These are phyloP conservation scores for Aspergillus kassunensis DNA, from an alignment of 495 filamentous ascomycete genomes.

Conservation along the genomic window DNA sequence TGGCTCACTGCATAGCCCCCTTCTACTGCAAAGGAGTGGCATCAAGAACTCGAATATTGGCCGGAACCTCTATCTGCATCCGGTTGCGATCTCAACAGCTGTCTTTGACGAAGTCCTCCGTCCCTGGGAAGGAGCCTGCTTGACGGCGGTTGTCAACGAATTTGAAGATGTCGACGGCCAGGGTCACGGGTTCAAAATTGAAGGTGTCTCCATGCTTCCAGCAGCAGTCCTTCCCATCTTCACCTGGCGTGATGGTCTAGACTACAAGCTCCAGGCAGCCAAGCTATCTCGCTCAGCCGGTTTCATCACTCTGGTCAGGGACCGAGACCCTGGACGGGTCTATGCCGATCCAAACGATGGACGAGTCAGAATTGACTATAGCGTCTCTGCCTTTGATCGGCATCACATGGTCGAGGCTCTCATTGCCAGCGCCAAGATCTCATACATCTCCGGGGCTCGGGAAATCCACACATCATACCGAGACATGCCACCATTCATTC, in stretches of 20 bases:
- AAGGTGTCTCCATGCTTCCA: conserved; percentile 66
- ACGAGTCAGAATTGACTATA: conserved; percentile 61
- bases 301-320: conserved; percentile 67
- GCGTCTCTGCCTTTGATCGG: conserved; percentile 63
- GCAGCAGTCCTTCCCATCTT: conserved; percentile 52
- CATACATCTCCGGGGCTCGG: conserved; percentile 68
- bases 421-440: conserved; percentile 66
- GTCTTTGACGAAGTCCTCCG: conserved; percentile 61
- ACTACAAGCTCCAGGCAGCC: conserved; percentile 63
- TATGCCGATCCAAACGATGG: conserved; percentile 70
- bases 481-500: conserved; percentile 64
- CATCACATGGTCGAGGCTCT: conserved; percentile 68
- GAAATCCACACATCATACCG: conserved; percentile 65
- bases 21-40: conserved; percentile 72
- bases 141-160: conserved; percentile 71
- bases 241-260: conserved; percentile 59
- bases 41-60: conserved; percentile 76
- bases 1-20: conserved; percentile 70
- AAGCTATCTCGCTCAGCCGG: conserved; percentile 59
- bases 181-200: conserved; percentile 81
- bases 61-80: conserved; percentile 79
- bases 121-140: conserved; percentile 75
- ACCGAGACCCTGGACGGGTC: conserved; percentile 68
- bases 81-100: conserved; percentile 57
- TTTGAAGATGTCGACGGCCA: conserved; percentile 79